These are phyloP conservation scores for Termitomyces sp. DNA, from an alignment of 768 basidiomycete genomes.

Conservation along the genomic window DNA sequence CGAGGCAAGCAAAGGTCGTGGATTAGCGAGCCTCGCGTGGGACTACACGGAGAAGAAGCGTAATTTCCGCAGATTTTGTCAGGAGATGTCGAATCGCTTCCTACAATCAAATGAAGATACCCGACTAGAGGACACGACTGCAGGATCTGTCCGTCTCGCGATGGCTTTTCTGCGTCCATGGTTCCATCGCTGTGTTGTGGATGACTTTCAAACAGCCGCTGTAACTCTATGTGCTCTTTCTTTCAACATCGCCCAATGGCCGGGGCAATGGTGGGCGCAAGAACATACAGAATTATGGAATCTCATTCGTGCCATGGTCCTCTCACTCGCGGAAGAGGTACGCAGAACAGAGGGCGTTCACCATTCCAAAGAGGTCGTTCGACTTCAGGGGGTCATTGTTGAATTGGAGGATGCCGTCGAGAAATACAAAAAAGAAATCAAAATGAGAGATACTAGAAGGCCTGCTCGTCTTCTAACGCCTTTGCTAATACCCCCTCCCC, in stretches of 20 bases:
- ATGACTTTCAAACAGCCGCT: constrained; percentile 31
- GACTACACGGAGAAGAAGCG: constrained; percentile 53
- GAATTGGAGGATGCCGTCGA: constrained; percentile 41
- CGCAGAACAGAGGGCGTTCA: constrained; percentile 34
- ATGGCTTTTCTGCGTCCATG: constrained; percentile 64
- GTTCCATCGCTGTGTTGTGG: constrained; percentile 48
- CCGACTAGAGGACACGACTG: constrained; percentile 61
- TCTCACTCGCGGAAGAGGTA: constrained; percentile 63
- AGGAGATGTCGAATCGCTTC: constrained; percentile 61
- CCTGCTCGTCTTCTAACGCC: constrained; percentile 8
- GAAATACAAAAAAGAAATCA: constrained; percentile 27
- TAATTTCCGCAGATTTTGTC: constrained; percentile 67
- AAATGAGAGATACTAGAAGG: constrained; percentile 4
- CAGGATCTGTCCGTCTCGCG: constrained; percentile 62
- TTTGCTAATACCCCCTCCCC: constrained; percentile 10
- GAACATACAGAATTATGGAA: constrained; percentile 60
- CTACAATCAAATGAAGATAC: constrained; percentile 46
- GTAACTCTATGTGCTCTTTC: constrained; percentile 35
- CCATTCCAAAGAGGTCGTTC: constrained; percentile 34
- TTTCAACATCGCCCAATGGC: constrained; percentile 56
- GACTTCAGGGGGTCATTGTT: constrained; percentile 44
- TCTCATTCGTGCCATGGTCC: constrained; percentile 52
- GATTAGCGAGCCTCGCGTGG: constrained; percentile 39
- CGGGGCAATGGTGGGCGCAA: constrained; percentile 60
- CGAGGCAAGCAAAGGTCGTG: constrained; percentile 22